These are phyloP conservation scores for Fomitopsis palustris DNA, from an alignment of 1,284 basidiomycete genomes.

Conservation along the genomic window DNA sequence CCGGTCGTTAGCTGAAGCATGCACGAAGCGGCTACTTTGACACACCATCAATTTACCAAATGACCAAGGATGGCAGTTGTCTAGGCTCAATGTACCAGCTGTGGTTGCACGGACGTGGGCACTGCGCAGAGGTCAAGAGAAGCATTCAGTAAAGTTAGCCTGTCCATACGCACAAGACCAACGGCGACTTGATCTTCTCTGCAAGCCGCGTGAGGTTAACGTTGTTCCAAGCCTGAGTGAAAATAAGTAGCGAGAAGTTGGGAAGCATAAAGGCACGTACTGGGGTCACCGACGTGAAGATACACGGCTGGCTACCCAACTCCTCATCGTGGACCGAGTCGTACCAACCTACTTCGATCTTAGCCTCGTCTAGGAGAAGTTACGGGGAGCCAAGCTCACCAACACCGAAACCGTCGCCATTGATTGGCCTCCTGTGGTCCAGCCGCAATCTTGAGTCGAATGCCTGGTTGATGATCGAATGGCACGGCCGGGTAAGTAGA, in stretches of 20 bases:
- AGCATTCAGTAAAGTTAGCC: not conserved
- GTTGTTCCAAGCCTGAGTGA: constrained; percentile 86
- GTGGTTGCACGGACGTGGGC: constrained; percentile 91
- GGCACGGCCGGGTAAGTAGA: constrained; percentile 87
- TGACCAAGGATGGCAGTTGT: constrained; percentile 93
- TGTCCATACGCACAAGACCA: constrained; percentile 73
- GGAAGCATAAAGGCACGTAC: constrained; percentile 39
- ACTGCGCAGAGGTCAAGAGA: constrained; percentile 36
- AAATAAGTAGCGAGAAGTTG: not conserved
- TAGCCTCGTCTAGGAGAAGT: not conserved
- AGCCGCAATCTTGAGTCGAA: constrained; percentile 88
- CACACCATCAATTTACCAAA: constrained; percentile 85
- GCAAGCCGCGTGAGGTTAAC: constrained; percentile 85
- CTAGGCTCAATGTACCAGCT: constrained; percentile 80
- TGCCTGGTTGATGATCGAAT: constrained; percentile 95
- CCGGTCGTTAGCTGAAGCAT: not conserved
- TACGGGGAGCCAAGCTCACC: constrained; percentile 51
- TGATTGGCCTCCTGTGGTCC: constrained; percentile 80
- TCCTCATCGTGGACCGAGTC: constrained; percentile 78
- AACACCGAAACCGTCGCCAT: constrained; percentile 96
- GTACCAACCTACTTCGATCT: constrained; percentile 66
- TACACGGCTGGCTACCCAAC: constrained; percentile 84
- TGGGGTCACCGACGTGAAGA: constrained; percentile 95
- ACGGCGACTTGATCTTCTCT: constrained; percentile 91
- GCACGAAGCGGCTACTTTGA: not conserved